Evolutionary conservation across 2,329 filamentous ascomycete species (phyloP).

Genomic region (Alternaria postmessia): DNA sequence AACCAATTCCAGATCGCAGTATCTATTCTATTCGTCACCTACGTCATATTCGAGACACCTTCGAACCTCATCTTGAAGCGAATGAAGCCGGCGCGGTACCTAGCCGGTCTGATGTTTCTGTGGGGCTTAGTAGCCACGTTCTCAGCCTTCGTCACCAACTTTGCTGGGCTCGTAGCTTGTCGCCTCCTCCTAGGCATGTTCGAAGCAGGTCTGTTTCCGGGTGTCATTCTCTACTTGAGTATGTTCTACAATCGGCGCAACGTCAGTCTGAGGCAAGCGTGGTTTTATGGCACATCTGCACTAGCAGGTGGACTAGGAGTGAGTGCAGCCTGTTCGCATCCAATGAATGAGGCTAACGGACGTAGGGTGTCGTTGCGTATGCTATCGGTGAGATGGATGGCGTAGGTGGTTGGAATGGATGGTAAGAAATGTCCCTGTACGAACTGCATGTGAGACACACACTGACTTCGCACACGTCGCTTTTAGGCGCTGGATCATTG

Average conservation of each 20-base stretch:
- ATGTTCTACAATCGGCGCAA: slow-evolving; percentile 48
- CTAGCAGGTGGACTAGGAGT: slow-evolving; percentile 63
- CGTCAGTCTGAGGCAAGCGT: slow-evolving; percentile 60
- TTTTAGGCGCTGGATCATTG: slow-evolving; percentile 35
- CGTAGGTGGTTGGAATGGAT: slow-evolving; percentile 31
- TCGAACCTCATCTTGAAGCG: slow-evolving; percentile 38
- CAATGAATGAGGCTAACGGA: background rate
- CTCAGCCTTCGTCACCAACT: slow-evolving; percentile 37
- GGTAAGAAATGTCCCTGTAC: slow-evolving; percentile 9
- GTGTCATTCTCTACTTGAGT: slow-evolving; percentile 36
- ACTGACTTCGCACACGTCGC: too few relatives aligned
- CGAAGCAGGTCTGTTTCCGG: slow-evolving; percentile 40
- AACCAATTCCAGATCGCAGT: slow-evolving; percentile 36
- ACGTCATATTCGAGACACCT: slow-evolving; percentile 54
- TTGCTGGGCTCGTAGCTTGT: slow-evolving; percentile 35
- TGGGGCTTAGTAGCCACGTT: slow-evolving; percentile 37
- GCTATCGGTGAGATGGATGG: slow-evolving; percentile 38
- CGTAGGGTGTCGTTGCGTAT: slow-evolving; percentile 35
- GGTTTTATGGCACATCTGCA: slow-evolving; percentile 62
- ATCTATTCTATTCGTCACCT: slow-evolving; percentile 35
- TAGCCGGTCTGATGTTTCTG: slow-evolving; percentile 33
- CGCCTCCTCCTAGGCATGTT: slow-evolving; percentile 41
- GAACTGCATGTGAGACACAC: too few relatives aligned
- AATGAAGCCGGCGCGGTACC: slow-evolving; percentile 34
- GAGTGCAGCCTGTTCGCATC: background rate